Evolutionary conservation across 768 basidiomycete species (phyloP).

Genomic region (Collybiopsis luxurians): DNA sequence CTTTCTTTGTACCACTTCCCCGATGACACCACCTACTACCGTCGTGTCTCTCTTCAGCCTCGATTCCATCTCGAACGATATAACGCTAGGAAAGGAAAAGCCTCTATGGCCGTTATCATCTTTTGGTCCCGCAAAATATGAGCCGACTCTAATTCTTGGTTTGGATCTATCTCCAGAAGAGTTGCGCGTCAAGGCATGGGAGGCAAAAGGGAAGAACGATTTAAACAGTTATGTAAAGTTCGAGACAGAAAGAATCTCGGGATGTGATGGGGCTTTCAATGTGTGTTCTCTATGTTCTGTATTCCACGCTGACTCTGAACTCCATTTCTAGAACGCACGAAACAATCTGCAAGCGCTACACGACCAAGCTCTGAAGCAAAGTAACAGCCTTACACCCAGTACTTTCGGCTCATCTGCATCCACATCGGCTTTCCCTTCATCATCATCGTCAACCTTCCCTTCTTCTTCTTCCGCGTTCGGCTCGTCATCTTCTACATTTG

Average conservation of each 20-base stretch:
- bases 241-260: constrained; percentile 52
- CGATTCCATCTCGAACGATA: constrained; percentile 62
- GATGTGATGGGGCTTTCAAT: constrained; percentile 47
- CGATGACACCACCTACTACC: no score
- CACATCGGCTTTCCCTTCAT: constrained; percentile 16
- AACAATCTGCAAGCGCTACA: constrained; percentile 47
- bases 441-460: constrained; percentile 19
- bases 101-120: constrained; percentile 79
- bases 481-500: constrained; percentile 15
- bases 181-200: constrained; percentile 61
- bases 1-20: no score
- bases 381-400: constrained; percentile 14
- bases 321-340: constrained; percentile 39
- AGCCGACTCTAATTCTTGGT: constrained; percentile 60
- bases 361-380: constrained; percentile 50
- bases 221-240: constrained; percentile 43
- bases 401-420: constrained; percentile 13
- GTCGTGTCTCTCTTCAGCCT: no score
- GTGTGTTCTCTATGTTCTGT: constrained; percentile 22
- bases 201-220: constrained; percentile 32
- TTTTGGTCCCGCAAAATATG: constrained; percentile 75
- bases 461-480: constrained; percentile 31
- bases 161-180: constrained; percentile 81
- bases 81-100: constrained; percentile 58
- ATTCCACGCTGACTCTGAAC: neutral